Conservation (phyloP, 805 yeast genomes). For the Pichia paraexigua region DNA sequence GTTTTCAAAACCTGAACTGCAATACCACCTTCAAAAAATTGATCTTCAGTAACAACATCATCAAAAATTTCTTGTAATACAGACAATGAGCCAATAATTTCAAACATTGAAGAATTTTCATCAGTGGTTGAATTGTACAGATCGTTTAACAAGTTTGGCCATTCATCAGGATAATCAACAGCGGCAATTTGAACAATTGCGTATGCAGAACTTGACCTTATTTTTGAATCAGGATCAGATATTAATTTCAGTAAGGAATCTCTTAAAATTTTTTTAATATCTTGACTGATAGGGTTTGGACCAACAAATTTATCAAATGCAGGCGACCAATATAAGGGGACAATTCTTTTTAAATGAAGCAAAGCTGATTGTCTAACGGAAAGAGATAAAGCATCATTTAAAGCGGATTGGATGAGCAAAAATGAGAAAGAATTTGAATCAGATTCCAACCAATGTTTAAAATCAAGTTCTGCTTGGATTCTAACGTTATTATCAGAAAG, state of each 20-base stretch:
- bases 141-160: conserved; percentile 63
- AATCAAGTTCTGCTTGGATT: conserved; percentile 42
- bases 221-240: conserved; percentile 43
- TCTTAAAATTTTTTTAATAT: conserved; percentile 46
- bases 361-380: conserved; percentile 54
- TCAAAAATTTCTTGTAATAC: conserved; percentile 73
- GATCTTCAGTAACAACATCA: conserved; percentile 79
- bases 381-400: conserved; percentile 22
- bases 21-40: conserved; percentile 70
- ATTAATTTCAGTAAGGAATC: conserved; percentile 41
- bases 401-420: conserved; percentile 37
- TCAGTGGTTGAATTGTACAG: conserved; percentile 37
- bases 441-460: conserved; percentile 33
- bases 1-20: conserved; percentile 48
- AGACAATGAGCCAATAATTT: conserved; percentile 46
- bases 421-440: conserved; percentile 44
- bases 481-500: conserved; percentile 45
- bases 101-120: conserved; percentile 25
- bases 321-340: conserved; percentile 74
- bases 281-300: conserved; percentile 39
- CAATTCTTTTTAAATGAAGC: conserved; percentile 57
- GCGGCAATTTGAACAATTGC: conserved; percentile 79
- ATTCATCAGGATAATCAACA: conserved; percentile 90
- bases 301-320: conserved; percentile 73
- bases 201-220: conserved; percentile 61